Conservation (phyloP, 163 green algal genomes). For the Chloromonas sp. region DNA sequence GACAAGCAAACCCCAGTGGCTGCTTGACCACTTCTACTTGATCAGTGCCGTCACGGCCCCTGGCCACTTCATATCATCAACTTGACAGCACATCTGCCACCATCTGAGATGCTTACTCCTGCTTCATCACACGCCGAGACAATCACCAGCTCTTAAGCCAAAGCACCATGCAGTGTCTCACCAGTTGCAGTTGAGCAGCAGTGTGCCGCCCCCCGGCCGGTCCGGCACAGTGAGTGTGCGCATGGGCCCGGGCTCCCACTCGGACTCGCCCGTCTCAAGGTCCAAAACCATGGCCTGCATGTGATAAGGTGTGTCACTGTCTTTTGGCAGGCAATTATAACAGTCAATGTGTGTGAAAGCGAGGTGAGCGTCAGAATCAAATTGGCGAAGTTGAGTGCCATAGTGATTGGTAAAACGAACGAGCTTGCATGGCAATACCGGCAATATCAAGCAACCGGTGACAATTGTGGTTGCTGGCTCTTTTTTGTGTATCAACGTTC, state of each 20-base stretch:
- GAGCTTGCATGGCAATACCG: too few species aligned
- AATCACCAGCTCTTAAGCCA: not conserved
- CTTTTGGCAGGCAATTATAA: too few species aligned
- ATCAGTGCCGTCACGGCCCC: too few species aligned
- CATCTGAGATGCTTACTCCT: too few species aligned
- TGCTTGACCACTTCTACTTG: too few species aligned
- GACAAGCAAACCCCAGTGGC: too few species aligned
- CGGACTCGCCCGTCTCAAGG: not conserved
- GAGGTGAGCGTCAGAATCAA: not conserved
- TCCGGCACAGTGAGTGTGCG: slow-evolving; percentile 1
- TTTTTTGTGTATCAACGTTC: too few species aligned
- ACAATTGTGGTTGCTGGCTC: too few species aligned
- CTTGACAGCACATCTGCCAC: too few species aligned
- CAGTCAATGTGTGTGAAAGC: not conserved
- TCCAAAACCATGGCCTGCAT: not conserved
- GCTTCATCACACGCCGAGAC: not conserved
- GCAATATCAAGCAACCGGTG: too few species aligned
- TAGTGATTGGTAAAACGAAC: too few species aligned
- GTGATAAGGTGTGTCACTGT: not conserved
- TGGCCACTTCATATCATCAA: too few species aligned
- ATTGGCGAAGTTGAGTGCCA: not conserved
- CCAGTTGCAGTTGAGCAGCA: not conserved
- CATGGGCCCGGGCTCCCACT: slow-evolving; percentile 7
- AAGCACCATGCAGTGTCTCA: not conserved
- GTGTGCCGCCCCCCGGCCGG: not conserved